Percentiles rank a stretch among this genome's conserved stretches.
Evolutionary conservation across 2,329 filamentous ascomycete genomes (phyloP).

Genomic region (Fusarium hostae): DNA sequence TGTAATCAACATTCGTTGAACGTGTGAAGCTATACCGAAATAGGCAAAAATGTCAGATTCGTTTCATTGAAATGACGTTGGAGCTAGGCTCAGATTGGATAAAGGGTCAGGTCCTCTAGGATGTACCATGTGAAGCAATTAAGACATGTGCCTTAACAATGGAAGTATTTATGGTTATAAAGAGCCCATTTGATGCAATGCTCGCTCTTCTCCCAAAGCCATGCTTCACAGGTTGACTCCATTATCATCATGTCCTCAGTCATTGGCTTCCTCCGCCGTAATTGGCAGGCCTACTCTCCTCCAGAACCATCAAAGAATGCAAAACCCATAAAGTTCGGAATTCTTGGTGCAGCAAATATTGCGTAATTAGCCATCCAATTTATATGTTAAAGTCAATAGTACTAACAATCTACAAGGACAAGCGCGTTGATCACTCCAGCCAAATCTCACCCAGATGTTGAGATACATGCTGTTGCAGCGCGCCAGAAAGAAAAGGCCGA

Average conservation of each 20-base stretch:
- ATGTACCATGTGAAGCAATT: not conserved
- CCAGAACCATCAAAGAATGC: not conserved
- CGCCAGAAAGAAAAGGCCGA: not conserved
- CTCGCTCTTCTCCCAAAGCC: rapidly evolving
- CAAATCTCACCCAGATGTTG: not conserved
- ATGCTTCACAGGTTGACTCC: rapidly evolving
- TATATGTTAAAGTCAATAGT: rapidly evolving
- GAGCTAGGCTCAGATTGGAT: not conserved
- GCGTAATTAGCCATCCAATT: not conserved
- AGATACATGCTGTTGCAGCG: not conserved
- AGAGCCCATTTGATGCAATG: rapidly evolving
- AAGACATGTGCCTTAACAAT: not conserved
- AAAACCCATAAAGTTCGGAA: not conserved
- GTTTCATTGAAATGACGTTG: not conserved
- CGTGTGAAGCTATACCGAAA: not conserved
- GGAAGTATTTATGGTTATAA: not conserved
- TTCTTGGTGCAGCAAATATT: conserved; percentile 4
- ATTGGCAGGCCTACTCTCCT: not conserved
- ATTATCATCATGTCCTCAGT: not conserved
- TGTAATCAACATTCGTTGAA: not conserved
- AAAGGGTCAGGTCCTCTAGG: not conserved
- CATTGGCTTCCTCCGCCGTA: not conserved
- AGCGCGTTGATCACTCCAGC: not conserved
- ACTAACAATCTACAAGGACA: not conserved
- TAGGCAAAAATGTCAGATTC: not conserved